Base-by-base conservation (phyloP, 345 rosid genomes). In the Bruguiera parviflora region DNA sequence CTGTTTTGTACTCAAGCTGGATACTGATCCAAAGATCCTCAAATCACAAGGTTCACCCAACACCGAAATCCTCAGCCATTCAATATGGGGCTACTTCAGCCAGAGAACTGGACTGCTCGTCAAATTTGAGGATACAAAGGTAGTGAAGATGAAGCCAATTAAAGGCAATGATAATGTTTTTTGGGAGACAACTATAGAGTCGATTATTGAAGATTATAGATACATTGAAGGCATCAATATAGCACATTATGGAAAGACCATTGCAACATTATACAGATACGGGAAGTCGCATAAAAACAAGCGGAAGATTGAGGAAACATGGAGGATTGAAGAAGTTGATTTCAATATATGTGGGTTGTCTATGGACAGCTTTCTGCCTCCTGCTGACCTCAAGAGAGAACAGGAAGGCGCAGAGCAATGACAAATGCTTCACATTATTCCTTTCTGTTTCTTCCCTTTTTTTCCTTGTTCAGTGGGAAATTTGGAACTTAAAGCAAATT, bases 281-380 rank as follows among this genome's bases (percentile, higher is more conserved):
- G 98, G 92, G 0, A 89, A 81, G 27, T 75, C 83, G 0, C 83
- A 70, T 32, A 86, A 86, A 22, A 97, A 94, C 66, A 85, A 83
- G 80, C 80, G 96, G 72, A 79, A 77, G 81, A 81, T 94, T n/a
- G 96, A 94, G 58, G 98, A 94, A 80, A 80, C 80, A 11, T 94
- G 98, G 97, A 75, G 76, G 71, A 94, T 94, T n/a, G 98, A 94
- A 46, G 97, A 91, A 67, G 92, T 89, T 20, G 98, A 87, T 74
- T 94, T 91, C 73, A 94, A 94, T 53, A 86, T 94, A 5, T 75
- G 85, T 71, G 97, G 97, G 20, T 71, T 92, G 82, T 86, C 87
- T 10, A 75, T 57, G 75, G 97, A 95, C 64, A 83, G 83, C 63
- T 95, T 95, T 66, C 76, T 95, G 64, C 96, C 99, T 70, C 98